Conservation (phyloP, 176 grass and related monocot genomes). For the Rhipidocladum racemiflorum region DNA sequence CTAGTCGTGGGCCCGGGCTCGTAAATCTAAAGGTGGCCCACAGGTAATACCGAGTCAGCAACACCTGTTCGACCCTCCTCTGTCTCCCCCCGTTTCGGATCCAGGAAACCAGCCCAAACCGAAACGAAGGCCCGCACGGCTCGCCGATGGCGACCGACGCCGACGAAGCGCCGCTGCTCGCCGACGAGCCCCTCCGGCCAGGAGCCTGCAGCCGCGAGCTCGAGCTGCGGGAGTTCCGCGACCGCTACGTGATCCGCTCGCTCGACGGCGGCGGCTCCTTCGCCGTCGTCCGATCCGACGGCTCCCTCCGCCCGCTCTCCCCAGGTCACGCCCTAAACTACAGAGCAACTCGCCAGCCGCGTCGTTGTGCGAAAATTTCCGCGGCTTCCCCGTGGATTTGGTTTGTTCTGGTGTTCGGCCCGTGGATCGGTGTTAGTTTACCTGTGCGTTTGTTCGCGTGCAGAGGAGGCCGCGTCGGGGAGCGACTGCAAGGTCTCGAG, state of each 20-base stretch:
- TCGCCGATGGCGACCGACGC: constrained; percentile 44
- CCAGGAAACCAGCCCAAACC: constrained; percentile 8
- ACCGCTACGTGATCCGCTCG: constrained; percentile 82
- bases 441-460: constrained; percentile 1
- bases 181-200: constrained; percentile 23
- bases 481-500: constrained; percentile 39
- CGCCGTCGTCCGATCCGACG: constrained; percentile 63
- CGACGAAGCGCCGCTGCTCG: constrained; percentile 59
- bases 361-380: neutral
- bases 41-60: constrained; percentile 24
- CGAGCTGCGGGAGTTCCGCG: constrained; percentile 76
- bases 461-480: constrained; percentile 43
- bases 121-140: neutral
- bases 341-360: too few species aligned
- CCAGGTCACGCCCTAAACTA: constrained; percentile 25
- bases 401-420: neutral
- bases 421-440: constrained; percentile 18
- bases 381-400: neutral
- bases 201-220: constrained; percentile 66
- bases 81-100: constrained; percentile 5
- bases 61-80: neutral
- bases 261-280: constrained; percentile 54
- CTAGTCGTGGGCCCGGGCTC: neutral
- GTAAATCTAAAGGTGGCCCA: constrained; percentile 25
- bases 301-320: constrained; percentile 45